Evolutionary conservation across 192 early-diverging fungal genomes (phyloP).

Genomic region (Gaertneriomyces semiglobifer): DNA sequence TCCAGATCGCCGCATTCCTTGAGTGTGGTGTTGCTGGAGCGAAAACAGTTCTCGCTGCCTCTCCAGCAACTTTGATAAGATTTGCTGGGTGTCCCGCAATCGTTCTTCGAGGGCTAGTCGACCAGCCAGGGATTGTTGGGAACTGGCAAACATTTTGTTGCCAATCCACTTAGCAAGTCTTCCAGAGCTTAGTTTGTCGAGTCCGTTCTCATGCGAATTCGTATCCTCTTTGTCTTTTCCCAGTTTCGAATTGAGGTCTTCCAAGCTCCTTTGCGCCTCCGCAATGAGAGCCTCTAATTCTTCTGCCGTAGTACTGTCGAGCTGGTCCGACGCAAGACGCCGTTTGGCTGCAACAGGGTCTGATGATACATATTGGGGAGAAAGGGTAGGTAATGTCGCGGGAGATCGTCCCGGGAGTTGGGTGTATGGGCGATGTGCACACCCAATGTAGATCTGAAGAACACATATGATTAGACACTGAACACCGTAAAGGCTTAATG

Average conservation of each 20-base stretch:
- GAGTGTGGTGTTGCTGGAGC: no score
- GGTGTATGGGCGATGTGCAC: conserved; percentile 31
- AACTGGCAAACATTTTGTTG: no score
- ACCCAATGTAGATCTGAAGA: conserved; percentile 51
- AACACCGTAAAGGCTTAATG: not conserved
- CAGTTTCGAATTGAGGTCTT: conserved; percentile 18
- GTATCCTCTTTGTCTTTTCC: conserved; percentile 4
- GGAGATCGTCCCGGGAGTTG: not conserved
- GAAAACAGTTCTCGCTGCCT: no score
- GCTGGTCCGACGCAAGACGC: conserved; percentile 7
- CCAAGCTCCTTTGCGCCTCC: conserved; percentile 14
- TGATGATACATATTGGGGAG: conserved; percentile 5
- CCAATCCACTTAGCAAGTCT: no score
- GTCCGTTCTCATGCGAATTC: no score
- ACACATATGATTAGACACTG: not conserved
- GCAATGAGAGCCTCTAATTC: conserved; percentile 24
- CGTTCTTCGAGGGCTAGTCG: no score
- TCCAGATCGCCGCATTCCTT: no score
- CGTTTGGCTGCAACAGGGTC: conserved; percentile 31
- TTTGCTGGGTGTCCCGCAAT: no score
- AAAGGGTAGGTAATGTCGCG: conserved; percentile 3
- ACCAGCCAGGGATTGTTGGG: no score
- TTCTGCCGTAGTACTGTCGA: conserved; percentile 10
- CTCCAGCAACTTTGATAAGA: no score
- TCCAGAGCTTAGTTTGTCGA: no score